Base-by-base conservation (phyloP, 306 rosid species). In the Vigna angularis region DNA sequence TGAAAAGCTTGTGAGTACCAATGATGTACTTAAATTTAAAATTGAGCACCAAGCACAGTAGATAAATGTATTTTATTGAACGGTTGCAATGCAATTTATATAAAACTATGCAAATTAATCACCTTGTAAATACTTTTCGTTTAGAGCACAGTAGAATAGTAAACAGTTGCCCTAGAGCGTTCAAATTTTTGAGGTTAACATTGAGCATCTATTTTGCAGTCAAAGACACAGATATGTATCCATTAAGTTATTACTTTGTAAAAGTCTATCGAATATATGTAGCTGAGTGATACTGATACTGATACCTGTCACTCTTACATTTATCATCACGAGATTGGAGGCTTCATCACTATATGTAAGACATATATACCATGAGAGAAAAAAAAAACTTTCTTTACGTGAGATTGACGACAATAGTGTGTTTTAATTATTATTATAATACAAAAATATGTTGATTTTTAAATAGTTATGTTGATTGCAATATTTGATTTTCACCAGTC, bases 291-390 rank as follows among this genome's bases (percentile, higher is more conserved):
- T 18, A 56, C 64, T 30, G 5, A 30, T 30, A 30, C 34, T 55
- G 78, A 76, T 18, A 50, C 57, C 63, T 73, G 40, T 70, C 64
- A 70, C 42, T 66, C 68, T 63, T 68, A 63, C 81, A 48, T 56
- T 17, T 44, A 15, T 77, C 84, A 64, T 58, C 40, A 28, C 86
- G 59, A 75, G 84, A 84, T 84, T 84, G 82, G 82, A 79, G 70
- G 63, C 49, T 72, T 75, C 70, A 71, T 61, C 9, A 28, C 32
- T 12, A 22, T 12, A 56, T 58, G 4, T 24, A 14, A 22, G 12
- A 42, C 3, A 9, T 40, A 40, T 40, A 11, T 30, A 3, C 34
- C 34, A 30, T 30, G 14, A 10, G 7, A 22, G 36, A 26, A 10
- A 56, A 22, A 56, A 44, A 44, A 9, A 14, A 20, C 3, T 56